Evolutionary conservation across 805 yeast genomes (phyloP).

Genomic region (Dipodascus albidus): DNA sequence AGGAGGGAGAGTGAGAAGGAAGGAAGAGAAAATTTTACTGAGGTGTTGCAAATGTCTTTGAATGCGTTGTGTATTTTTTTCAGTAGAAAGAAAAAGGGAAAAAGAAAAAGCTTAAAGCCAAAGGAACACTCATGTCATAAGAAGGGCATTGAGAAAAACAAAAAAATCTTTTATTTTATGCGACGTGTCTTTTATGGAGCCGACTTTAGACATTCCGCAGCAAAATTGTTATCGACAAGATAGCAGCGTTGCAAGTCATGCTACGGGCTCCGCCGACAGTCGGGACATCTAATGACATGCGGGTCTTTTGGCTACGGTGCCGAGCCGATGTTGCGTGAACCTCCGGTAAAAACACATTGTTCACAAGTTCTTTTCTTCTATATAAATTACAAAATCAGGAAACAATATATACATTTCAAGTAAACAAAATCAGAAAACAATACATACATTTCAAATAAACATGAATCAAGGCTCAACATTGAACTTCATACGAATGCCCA

Average conservation of each 20-base stretch:
- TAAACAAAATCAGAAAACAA: not conserved
- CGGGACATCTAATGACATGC: no score
- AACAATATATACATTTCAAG: no score
- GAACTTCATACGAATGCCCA: slow-evolving; percentile 92
- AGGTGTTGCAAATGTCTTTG: not conserved
- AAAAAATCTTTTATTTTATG: not conserved
- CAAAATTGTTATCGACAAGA: no score
- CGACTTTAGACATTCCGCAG: no score
- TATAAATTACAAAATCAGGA: no score
- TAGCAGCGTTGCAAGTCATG: no score
- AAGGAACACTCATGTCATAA: not conserved
- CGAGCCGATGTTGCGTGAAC: no score
- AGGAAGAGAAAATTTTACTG: not conserved
- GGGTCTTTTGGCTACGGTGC: no score
- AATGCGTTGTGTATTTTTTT: not conserved
- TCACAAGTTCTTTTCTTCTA: not conserved
- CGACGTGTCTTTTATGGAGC: slow-evolving; percentile 1
- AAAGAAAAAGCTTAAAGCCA: not conserved
- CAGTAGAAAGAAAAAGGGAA: not conserved
- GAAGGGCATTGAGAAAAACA: not conserved
- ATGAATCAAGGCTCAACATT: slow-evolving; percentile 50
- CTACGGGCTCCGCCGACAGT: slow-evolving; percentile 3
- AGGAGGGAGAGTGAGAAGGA: not conserved
- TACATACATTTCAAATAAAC: not conserved
- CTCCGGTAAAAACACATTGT: no score